Conservation (phyloP, 208 protist species). For the Wallacemonas sp. region DNA sequence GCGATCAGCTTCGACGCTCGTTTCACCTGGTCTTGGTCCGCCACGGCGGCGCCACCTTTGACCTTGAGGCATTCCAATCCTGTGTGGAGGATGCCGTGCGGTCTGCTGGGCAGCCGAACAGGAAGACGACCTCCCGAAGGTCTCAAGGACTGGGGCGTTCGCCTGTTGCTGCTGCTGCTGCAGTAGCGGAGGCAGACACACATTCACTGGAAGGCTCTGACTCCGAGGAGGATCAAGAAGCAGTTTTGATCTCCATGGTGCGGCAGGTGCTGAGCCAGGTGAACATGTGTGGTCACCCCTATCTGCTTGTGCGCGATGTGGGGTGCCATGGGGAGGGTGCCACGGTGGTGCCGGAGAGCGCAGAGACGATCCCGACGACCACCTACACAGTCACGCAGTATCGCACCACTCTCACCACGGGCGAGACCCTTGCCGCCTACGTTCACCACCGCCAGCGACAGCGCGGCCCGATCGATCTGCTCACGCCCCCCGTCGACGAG, state of each 20-base stretch:
- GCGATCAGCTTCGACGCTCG: slow-evolving; percentile 28
- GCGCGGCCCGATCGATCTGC: slow-evolving; percentile 21
- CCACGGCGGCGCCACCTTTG: slow-evolving; percentile 27
- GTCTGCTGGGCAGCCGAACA: too few relatives aligned
- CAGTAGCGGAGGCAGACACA: too few relatives aligned
- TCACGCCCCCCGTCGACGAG: slow-evolving; percentile 12
- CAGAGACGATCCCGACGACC: neutral
- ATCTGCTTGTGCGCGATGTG: slow-evolving; percentile 33
- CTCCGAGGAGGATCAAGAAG: too few relatives aligned
- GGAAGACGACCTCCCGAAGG: too few relatives aligned
- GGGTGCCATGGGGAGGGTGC: neutral
- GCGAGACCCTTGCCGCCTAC: slow-evolving; percentile 10
- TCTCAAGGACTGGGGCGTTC: too few relatives aligned
- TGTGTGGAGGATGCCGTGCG: slow-evolving; percentile 35
- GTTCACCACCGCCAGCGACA: slow-evolving; percentile 15
- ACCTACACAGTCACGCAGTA: slow-evolving; percentile 45
- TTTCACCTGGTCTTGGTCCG: slow-evolving; percentile 38
- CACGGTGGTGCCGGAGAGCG: neutral
- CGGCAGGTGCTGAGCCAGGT: slow-evolving; percentile 26
- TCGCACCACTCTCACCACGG: neutral
- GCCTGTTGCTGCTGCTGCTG: too few relatives aligned
- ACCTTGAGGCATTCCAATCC: slow-evolving; percentile 33
- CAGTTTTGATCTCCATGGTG: slow-evolving; percentile 21
- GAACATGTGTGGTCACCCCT: slow-evolving; percentile 36
- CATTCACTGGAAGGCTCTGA: too few relatives aligned